phyloP scores from a whole-genome alignment of 2,329 filamentous ascomycete species.

The Fusarium oligoseptatum region DNA sequence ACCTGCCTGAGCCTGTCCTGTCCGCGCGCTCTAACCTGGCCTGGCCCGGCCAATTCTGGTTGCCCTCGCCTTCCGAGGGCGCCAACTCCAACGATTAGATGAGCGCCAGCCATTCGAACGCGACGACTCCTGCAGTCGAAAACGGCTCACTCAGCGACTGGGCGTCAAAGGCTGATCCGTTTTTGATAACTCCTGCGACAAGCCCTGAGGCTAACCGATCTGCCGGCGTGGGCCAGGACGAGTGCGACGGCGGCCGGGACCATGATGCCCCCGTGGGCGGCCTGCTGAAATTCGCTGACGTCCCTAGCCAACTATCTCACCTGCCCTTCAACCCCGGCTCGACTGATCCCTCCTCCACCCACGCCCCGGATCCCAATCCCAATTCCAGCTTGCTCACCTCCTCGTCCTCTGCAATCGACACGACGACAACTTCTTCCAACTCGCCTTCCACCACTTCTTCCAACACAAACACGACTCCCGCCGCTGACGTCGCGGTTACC shows the following conservation, averaged over 20 bases:
- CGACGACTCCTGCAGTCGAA: constrained; percentile 44
- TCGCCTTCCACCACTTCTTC: constrained; percentile 29
- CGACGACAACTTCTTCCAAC: constrained; percentile 38
- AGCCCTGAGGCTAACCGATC: constrained; percentile 35
- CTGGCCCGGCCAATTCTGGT: constrained; percentile 30
- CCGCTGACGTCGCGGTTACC: constrained; percentile 38
- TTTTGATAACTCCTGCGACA: constrained; percentile 26
- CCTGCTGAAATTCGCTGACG: constrained; percentile 48
- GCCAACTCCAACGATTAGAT: constrained; percentile 43
- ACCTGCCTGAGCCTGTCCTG: constrained; percentile 27
- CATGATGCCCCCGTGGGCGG: constrained; percentile 45
- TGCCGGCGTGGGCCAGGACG: constrained; percentile 34
- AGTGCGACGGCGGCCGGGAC: constrained; percentile 41
- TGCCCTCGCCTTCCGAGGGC: constrained; percentile 34
- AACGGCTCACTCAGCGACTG: constrained; percentile 14
- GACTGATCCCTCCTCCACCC: constrained; percentile 43
- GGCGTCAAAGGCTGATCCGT: constrained; percentile 23
- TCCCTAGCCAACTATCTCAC: constrained; percentile 45
- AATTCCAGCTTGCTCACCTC: constrained; percentile 44
- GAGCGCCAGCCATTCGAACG: constrained; percentile 36
- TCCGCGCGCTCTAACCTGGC: constrained; percentile 28
- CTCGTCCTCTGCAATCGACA: constrained; percentile 36
- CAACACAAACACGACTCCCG: constrained; percentile 29
- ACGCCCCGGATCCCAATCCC: constrained; percentile 42
- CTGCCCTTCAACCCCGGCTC: constrained; percentile 48